These are phyloP conservation scores for Fusarium sp. DNA, from an alignment of 2,329 filamentous ascomycete species.

Conservation along the genomic window DNA sequence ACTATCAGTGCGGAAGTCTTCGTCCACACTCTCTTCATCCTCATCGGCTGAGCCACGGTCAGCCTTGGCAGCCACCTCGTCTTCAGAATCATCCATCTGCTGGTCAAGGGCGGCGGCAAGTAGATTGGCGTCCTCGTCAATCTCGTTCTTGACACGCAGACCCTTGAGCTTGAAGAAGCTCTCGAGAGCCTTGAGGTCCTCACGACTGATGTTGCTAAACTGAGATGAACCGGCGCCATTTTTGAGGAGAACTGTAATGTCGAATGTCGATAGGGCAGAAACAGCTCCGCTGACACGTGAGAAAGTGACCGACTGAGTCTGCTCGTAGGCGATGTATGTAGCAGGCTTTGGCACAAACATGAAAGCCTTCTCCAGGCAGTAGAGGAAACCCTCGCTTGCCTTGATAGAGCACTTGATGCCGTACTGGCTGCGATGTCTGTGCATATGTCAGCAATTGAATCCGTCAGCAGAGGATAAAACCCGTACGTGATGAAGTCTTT, in stretches of 20 bases:
- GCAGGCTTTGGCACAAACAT: constrained; percentile 99
- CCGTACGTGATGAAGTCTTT: constrained; percentile 88
- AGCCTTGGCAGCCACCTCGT: constrained; percentile 79
- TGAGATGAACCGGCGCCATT: constrained; percentile 88
- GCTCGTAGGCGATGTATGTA: constrained; percentile 96
- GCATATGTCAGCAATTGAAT: constrained; percentile 49
- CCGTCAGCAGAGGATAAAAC: constrained; percentile 6
- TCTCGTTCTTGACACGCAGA: constrained; percentile 97
- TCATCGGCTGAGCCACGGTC: constrained; percentile 95
- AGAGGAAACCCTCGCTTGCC: constrained; percentile 96
- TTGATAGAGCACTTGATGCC: constrained; percentile 99
- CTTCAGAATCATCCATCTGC: constrained; percentile 86
- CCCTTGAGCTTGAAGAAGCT: constrained; percentile 97
- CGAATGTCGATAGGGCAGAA: constrained; percentile 94
- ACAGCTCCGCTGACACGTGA: constrained; percentile 95
- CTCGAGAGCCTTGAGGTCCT: constrained; percentile 97
- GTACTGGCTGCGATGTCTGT: constrained; percentile 87
- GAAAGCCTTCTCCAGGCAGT: constrained; percentile 97
- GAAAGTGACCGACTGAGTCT: constrained; percentile 92
- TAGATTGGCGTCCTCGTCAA: constrained; percentile 89
- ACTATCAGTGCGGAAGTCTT: constrained; percentile 93
- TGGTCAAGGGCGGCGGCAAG: constrained; percentile 89
- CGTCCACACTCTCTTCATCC: constrained; percentile 94
- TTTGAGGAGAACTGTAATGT: constrained; percentile 95
- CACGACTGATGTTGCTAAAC: constrained; percentile 99